Percentiles rank a stretch among this genome's conserved stretches.
Evolutionary conservation across 2,329 filamentous ascomycete species (phyloP).

Genomic region (Macrophomina tecta): DNA sequence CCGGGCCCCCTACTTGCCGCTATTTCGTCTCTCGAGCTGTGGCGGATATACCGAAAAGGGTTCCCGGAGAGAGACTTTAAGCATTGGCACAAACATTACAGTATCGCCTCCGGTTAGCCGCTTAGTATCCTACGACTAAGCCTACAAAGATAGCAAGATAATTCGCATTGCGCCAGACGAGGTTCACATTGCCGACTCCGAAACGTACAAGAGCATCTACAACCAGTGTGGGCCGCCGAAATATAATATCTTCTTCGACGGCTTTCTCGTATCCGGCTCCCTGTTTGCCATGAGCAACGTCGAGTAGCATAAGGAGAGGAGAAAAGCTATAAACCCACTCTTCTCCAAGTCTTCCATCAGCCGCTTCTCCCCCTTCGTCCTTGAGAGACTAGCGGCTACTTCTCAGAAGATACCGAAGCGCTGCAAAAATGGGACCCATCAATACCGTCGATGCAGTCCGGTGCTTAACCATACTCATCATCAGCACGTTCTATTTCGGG

Average conservation of each 20-base stretch:
- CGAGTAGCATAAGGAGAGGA: background rate
- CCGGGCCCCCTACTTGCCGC: background rate
- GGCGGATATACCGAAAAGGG: background rate
- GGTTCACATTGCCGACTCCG: background rate
- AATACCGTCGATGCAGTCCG: too few species aligned
- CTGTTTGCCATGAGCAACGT: background rate
- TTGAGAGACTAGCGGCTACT: too few species aligned
- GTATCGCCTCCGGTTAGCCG: background rate
- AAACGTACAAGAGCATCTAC: conserved; percentile 7
- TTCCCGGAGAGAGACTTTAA: conserved; percentile 5
- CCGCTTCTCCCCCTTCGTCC: too few species aligned
- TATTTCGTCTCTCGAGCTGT: background rate
- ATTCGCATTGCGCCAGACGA: background rate
- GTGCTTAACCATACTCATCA: too few species aligned
- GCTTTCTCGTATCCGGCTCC: background rate
- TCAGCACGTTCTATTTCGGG: too few species aligned
- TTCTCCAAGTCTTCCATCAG: too few species aligned
- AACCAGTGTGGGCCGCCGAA: background rate
- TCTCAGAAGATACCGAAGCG: too few species aligned
- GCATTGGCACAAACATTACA: background rate
- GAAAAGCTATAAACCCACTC: background rate
- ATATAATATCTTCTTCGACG: background rate
- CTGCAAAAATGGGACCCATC: too few species aligned
- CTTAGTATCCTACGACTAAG: background rate
- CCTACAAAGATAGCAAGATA: background rate